Evolutionary conservation across 306 rosid genomes (phyloP), one percentile per base, ranked within the genome.

Genomic region (Cicer cuneatum): DNA sequence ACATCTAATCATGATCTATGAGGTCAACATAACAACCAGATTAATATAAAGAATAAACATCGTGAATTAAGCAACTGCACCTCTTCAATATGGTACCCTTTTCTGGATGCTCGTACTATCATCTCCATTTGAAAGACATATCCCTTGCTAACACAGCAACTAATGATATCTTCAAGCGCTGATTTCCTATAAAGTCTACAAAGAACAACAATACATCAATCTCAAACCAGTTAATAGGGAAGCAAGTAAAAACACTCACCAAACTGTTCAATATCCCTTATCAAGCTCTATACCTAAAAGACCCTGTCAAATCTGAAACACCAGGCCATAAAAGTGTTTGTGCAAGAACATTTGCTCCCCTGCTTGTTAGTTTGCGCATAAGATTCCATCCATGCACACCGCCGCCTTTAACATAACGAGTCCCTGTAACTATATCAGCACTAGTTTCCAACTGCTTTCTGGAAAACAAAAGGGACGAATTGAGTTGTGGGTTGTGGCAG

Each of bases 311-410:
- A 83, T 94, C 99, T 63, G 99, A 94, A 73, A 84, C 99, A 75
- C 97, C 97, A 11, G 99, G 97, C 99, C 97, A 88, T 47, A 94
- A 78, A 82, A 94, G 88, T 54, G 99, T 94, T 48, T 94, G 97
- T 12, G 97, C 97, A 47, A 94, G 97, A 81, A 94, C 99, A 83
- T 94, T 94, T 18, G 99, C 99, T 48, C 99, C 98, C 69, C 99
- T 84, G 78, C 97, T 94, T n/a, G 99, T 94, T 64, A 94, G 86
- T 68, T 94, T 94, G 85, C 97, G 96, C 96, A 94, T 91, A 65
- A 94, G 97, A 87, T 87, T 94, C 99, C 99, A 94, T 75, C 99
- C 99, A 88, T 94, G 96, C 51, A 94, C 96, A 71, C 97, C 96
- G 1, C 99, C 99, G 10, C 90, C 96, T 86, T 78, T 83, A 68